Evolutionary conservation across 345 rosid genomes (phyloP).

Genomic region (Geranium brycei): DNA sequence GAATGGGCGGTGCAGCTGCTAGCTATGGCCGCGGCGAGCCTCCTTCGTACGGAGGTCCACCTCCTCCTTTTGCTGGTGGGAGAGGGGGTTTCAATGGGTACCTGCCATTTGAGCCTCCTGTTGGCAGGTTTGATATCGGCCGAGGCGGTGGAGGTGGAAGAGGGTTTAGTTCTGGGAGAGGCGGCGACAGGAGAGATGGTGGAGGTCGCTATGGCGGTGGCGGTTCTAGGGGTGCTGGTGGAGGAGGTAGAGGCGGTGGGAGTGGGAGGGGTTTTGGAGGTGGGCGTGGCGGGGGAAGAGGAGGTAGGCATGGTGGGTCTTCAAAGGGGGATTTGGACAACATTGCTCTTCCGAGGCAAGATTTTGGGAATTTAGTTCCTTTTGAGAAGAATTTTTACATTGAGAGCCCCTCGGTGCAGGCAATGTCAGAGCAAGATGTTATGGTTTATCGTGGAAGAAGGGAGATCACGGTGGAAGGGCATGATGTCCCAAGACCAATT

Average conservation of each 20-base stretch:
- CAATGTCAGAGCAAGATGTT: constrained; percentile 64
- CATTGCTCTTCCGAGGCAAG: constrained; percentile 56
- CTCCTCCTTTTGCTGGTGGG: constrained; percentile 12
- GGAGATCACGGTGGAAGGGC: constrained; percentile 73
- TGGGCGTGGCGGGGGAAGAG: constrained; percentile 22
- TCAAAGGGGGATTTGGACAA: constrained; percentile 47
- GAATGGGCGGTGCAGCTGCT: constrained; percentile 19
- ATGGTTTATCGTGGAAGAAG: constrained; percentile 39
- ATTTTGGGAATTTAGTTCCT: constrained; percentile 64
- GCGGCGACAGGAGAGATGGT: not conserved
- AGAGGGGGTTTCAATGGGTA: constrained; percentile 15
- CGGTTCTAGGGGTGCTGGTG: not conserved
- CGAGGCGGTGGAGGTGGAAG: constrained; percentile 22
- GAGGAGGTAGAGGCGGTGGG: constrained; percentile 21
- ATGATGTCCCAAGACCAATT: constrained; percentile 72
- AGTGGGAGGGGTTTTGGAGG: constrained; percentile 20
- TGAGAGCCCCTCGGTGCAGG: constrained; percentile 49
- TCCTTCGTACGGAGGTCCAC: constrained; percentile 33
- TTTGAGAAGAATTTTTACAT: constrained; percentile 78
- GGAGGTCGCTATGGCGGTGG: constrained; percentile 10
- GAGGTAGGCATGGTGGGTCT: constrained; percentile 44
- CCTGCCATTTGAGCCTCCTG: constrained; percentile 48
- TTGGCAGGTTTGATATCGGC: constrained; percentile 36
- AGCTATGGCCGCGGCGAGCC: constrained; percentile 26
- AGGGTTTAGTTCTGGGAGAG: constrained; percentile 2